phyloP scores from a whole-genome alignment of 129 eudicot species.

The Smallanthus sonchifolius region DNA sequence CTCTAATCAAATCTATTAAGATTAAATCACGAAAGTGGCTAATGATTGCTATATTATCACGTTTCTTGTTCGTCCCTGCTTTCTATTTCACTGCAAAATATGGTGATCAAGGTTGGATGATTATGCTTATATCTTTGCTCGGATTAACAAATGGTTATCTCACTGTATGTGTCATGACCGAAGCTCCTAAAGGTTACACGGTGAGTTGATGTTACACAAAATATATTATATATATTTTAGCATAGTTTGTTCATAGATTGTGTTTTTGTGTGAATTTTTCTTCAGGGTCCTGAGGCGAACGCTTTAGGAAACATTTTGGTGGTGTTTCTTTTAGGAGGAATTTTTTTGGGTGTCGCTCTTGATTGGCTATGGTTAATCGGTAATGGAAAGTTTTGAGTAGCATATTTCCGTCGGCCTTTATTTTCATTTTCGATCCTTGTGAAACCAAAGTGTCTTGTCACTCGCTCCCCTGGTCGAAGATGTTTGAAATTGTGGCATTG shows the following conservation, averaged over 20 bases:
- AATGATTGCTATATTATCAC: conserved; percentile 36
- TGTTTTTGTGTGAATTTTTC: background rate
- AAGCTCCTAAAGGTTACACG: conserved; percentile 68
- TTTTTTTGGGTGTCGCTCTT: conserved; percentile 59
- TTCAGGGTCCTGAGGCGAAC: conserved; percentile 78
- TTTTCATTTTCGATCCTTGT: background rate
- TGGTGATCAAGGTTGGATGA: conserved; percentile 72
- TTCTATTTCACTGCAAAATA: conserved; percentile 76
- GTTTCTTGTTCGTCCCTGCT: conserved; percentile 56
- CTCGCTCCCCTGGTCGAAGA: background rate
- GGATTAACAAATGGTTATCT: conserved; percentile 71
- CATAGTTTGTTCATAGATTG: background rate
- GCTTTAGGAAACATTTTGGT: conserved; percentile 69
- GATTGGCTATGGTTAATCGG: conserved; percentile 84
- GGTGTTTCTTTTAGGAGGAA: conserved; percentile 58
- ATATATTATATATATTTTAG: background rate
- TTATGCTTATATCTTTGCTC: conserved; percentile 51
- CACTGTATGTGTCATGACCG: conserved; percentile 63
- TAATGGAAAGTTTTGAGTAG: conserved; percentile 27
- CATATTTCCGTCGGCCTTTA: background rate
- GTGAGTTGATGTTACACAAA: conserved; percentile 26
- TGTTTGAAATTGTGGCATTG: background rate
- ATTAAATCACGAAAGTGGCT: conserved; percentile 52
- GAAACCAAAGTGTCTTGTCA: background rate
- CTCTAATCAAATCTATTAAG: conserved; percentile 45